Evolutionary conservation across 2,329 filamentous ascomycete genomes (phyloP), one percentile per base, ranked within the genome.

Genomic region (Alternaria burnsii): DNA sequence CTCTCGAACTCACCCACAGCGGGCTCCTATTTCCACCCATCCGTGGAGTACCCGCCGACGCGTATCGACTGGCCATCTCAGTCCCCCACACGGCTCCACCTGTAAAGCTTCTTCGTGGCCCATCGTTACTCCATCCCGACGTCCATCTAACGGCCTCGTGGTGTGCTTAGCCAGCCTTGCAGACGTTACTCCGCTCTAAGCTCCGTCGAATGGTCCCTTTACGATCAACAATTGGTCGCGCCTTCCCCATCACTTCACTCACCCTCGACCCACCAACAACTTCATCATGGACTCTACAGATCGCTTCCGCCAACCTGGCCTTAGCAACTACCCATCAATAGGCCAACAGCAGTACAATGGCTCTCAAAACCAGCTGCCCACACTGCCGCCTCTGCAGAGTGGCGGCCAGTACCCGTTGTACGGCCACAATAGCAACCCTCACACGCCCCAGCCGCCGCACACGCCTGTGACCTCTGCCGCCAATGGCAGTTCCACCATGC

Each of bases 371-470:
- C 70, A 73, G 60, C 69, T 75, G 55, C 75, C 73, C 55, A 76
- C 75, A 41, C 71, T 78, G 55, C 76, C 76, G 26, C 76, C 76
- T 28, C 69, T 78, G n/a, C 72, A 77, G 55, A 71, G 67, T 62
- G 69, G 66, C 57, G 52, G 70, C 46, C 71, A 70, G 55, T 78
- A 69, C 57, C 70, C 72, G 52, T 50, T 76, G 69, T 78, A 78
- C 67, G 67, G 72, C 65, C 73, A 76, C 64, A 70, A 72, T 61
- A 77, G 74, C 70, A 77, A 76, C 66, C 72, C 77, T 52, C 77
- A 79, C 69, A 77, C 76, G 66, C 76, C 76, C 54, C 71, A 78
- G 62, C 74, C 75, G 55, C 57, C 60, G 58, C 75, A 78, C 65
- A 77, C 77, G 57, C 76, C 77, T 57, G 70, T 72, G 54, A 69